Evolutionary conservation across 345 rosid species (phyloP).

Genomic region (Acer campestre): DNA sequence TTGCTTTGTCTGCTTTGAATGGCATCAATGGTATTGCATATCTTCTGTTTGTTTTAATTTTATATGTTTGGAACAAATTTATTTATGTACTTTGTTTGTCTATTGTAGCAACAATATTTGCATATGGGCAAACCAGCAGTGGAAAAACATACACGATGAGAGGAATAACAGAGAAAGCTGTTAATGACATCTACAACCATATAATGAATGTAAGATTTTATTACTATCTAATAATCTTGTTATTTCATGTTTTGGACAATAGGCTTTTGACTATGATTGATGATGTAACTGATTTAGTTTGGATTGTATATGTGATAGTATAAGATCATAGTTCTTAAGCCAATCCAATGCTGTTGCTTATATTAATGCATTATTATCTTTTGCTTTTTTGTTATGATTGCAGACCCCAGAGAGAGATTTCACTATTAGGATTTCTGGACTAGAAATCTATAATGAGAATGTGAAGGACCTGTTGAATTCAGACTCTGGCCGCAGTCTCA

Average conservation of each 20-base stretch:
- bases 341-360: background rate
- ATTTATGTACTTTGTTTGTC: background rate
- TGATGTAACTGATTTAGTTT: background rate
- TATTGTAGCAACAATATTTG: conserved; percentile 91
- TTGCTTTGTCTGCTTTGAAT: conserved; percentile 93
- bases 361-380: background rate
- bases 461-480: conserved; percentile 90
- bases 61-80: background rate
- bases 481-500: conserved; percentile 88
- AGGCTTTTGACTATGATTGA: background rate
- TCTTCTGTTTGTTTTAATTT: background rate
- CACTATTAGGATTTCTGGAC: conserved; percentile 88
- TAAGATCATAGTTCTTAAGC: background rate
- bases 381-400: conserved; percentile 27
- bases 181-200: conserved; percentile 86
- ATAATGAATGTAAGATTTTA: conserved; percentile 64
- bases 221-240: conserved; percentile 11
- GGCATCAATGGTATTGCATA: conserved; percentile 82
- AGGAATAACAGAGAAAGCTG: conserved; percentile 99
- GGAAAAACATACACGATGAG: conserved; percentile 98
- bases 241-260: background rate
- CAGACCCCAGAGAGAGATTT: conserved; percentile 99
- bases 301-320: background rate
- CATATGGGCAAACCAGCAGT: conserved; percentile 98
- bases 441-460: conserved; percentile 96